Base-by-base conservation (phyloP, 176 grass and related monocot species). In the bread wheat (Triticum aestivum) region DNA sequence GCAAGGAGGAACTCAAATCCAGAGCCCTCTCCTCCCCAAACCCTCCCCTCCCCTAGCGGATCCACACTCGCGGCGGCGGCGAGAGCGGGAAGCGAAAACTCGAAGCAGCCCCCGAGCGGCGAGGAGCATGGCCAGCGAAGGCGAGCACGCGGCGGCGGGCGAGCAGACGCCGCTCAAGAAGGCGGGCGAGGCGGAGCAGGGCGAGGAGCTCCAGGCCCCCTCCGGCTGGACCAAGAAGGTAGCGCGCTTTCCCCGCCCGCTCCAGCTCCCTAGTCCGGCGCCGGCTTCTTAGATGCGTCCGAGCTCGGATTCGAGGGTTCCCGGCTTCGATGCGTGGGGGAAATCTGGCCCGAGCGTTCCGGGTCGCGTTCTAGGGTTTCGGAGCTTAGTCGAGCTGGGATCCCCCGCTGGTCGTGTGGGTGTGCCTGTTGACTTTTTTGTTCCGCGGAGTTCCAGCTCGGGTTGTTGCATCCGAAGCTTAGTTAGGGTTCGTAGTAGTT, bases 161-260 rank as follows among this genome's bases (percentile, higher is more conserved):
- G 59, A 30, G 80, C 65, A 32, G 37, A 87, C 74, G 77, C 79
- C 79, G 41, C 54, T 77, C 56, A 61, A 66, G 84, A 42, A 54
- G 78, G 80, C 54, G 32, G 80, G 14, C 44, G 65, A 71, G 4
- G 45, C 29, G 33, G 51, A 54, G 51, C 51, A 54, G 51, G 51
- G 51, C 51, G 51, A 54, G 51, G 92, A 91, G 80, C 80, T 91
- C 10, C 64, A 71, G 1, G 92, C 92, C 29, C 92, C 92, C 8
- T 45, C 83, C 42, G 92, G 89, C 20, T 94, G 92, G 92, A 89
- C 65, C 21, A 94, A 94, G 89, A 94, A 94, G 92, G 92, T 94
- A 11, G 73, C 54, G 38, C 11, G 38, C 33, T 61, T 69, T 32
- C 13, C 78, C 6, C n/a, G 38, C 61, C 18, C 14, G 42, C 80